phyloP scores from a whole-genome alignment of 345 rosid species.

The Pistacia integerrima region DNA sequence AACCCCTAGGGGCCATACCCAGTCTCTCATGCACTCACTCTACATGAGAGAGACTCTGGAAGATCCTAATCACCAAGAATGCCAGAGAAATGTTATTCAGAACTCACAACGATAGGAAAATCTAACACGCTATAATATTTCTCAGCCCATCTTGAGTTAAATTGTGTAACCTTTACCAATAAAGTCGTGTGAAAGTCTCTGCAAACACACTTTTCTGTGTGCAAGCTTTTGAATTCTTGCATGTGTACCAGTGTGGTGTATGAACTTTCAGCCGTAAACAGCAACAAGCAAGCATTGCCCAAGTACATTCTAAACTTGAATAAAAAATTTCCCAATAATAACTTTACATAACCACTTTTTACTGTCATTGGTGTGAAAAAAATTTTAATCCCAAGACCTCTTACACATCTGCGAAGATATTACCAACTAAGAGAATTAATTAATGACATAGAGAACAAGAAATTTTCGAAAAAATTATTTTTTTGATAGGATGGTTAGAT shows the following conservation, averaged over 20 bases:
- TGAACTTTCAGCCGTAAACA: background rate
- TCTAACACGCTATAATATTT: conserved; percentile 2
- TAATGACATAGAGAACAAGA: too few species aligned
- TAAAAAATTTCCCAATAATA: background rate
- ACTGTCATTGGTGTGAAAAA: too few species aligned
- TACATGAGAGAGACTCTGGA: background rate
- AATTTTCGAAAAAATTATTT: too few species aligned
- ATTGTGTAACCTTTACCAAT: too few species aligned
- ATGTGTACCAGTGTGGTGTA: background rate
- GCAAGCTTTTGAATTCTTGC: background rate
- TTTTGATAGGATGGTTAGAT: too few species aligned
- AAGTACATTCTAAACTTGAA: background rate
- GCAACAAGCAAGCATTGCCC: background rate
- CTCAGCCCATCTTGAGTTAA: background rate
- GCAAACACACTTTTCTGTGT: too few species aligned
- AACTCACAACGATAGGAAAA: background rate
- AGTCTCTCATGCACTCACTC: background rate
- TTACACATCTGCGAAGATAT: too few species aligned
- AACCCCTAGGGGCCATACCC: background rate
- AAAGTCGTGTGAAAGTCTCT: too few species aligned
- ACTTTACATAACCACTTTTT: too few species aligned
- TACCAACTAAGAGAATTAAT: too few species aligned
- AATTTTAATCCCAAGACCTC: too few species aligned
- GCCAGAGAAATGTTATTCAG: too few species aligned
- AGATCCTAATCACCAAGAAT: background rate